Conservation (phyloP, 2,329 filamentous ascomycete species). For the Lecanosticta acicola region DNA sequence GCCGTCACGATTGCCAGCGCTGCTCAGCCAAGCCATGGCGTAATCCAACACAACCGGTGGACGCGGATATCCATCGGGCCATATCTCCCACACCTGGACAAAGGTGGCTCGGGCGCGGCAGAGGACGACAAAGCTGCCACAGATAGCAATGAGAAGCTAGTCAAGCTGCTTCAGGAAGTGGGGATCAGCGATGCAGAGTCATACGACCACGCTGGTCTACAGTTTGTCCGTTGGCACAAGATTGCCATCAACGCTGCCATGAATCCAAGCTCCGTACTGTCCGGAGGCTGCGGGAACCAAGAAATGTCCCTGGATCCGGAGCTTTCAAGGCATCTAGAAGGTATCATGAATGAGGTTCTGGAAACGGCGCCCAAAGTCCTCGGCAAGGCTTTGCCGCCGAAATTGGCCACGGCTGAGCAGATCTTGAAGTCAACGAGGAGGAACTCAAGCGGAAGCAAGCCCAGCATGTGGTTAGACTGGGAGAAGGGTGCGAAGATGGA, state of each 20-base stretch:
- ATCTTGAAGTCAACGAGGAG: constrained; percentile 59
- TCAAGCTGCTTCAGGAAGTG: constrained; percentile 54
- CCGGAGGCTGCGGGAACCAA: constrained; percentile 59
- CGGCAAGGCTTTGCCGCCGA: constrained; percentile 54
- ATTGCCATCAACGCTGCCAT: constrained; percentile 70
- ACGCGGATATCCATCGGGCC: constrained; percentile 65
- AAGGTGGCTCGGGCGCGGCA: constrained; percentile 25
- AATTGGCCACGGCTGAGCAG: constrained; percentile 57
- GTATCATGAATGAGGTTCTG: constrained; percentile 66
- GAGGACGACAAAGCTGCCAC: constrained; percentile 24
- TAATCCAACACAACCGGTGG: constrained; percentile 67
- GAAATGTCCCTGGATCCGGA: constrained; percentile 61
- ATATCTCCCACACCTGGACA: constrained; percentile 50
- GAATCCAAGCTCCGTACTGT: constrained; percentile 66
- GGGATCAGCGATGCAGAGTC: constrained; percentile 61
- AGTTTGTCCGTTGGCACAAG: constrained; percentile 70
- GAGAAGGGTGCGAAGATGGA: constrained; percentile 61
- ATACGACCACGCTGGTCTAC: constrained; percentile 60
- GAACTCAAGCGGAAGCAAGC: constrained; percentile 56
- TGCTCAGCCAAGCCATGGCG: constrained; percentile 58
- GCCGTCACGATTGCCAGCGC: constrained; percentile 66
- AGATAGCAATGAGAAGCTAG: constrained; percentile 45
- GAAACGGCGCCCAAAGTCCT: constrained; percentile 58
- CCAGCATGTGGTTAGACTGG: constrained; percentile 65
- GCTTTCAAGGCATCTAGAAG: constrained; percentile 55